These are phyloP conservation scores for Cryphonectria nitschkei DNA, from an alignment of 2,329 filamentous ascomycete species.

Conservation along the genomic window DNA sequence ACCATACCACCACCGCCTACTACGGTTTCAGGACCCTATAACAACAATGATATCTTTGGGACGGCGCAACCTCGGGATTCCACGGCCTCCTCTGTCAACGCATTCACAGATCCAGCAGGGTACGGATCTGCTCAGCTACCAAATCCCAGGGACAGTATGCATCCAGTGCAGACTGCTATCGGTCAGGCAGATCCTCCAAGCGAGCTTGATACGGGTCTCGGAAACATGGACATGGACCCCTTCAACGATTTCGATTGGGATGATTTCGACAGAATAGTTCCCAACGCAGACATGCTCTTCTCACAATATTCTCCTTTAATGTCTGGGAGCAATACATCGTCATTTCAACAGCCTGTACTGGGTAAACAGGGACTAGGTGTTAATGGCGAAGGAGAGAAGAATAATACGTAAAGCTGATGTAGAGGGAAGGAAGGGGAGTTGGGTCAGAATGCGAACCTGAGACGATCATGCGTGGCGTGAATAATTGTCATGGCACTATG, in stretches of 20 bases:
- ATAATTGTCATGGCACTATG: neutral
- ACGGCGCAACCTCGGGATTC: neutral
- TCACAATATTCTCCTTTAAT: neutral
- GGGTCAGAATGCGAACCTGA: neutral
- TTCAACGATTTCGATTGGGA: conserved; percentile 16
- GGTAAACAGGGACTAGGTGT: neutral
- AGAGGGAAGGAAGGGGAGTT: neutral
- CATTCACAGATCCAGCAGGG: neutral
- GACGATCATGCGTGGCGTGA: no score
- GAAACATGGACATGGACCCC: conserved; percentile 15
- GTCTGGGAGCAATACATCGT: neutral
- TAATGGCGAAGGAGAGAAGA: neutral
- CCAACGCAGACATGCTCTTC: conserved; percentile 3
- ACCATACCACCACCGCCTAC: neutral
- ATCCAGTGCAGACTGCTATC: neutral
- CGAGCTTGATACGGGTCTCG: conserved; percentile 2
- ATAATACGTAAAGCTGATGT: neutral
- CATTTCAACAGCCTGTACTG: neutral
- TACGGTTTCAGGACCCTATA: conserved; percentile 6
- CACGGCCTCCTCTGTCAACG: neutral
- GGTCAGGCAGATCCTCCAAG: neutral
- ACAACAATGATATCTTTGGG: neutral
- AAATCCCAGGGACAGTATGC: neutral
- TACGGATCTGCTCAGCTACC: neutral
- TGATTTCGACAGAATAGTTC: neutral